A percentile compares a stretch with the other conserved stretches of the same genome.
phyloP scores from a whole-genome alignment of 768 basidiomycete genomes.

The Ramaria rubella region DNA sequence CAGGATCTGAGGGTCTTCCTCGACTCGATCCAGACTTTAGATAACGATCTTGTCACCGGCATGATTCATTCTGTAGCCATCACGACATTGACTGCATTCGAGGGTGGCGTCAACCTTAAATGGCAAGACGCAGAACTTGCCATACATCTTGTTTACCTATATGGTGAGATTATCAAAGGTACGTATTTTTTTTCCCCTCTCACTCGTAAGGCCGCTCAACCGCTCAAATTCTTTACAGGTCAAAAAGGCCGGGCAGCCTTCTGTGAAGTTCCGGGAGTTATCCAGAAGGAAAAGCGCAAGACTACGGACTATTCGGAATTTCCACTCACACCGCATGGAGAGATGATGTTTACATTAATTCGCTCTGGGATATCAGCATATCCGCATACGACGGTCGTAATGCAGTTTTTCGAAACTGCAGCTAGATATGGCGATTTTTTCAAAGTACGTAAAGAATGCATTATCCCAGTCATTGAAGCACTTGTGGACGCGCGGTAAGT shows the following conservation, averaged over 20 bases:
- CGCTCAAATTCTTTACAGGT: conserved; percentile 32
- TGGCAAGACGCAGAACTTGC: conserved; percentile 96
- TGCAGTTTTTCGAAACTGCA: conserved; percentile 90
- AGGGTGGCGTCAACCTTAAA: conserved; percentile 54
- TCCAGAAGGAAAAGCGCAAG: conserved; percentile 63
- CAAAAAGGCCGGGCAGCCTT: conserved; percentile 83
- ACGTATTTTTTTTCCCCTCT: conserved; percentile 19
- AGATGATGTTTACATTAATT: conserved; percentile 80
- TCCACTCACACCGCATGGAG: conserved; percentile 84
- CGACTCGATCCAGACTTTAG: conserved; percentile 82
- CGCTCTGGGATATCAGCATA: conserved; percentile 75
- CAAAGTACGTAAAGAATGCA: conserved; percentile 84
- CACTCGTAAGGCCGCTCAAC: background rate
- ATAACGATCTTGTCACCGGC: conserved; percentile 76
- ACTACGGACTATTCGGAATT: conserved; percentile 68
- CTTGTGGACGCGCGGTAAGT: conserved; percentile 79
- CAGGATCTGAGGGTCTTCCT: conserved; percentile 82
- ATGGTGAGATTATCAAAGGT: conserved; percentile 92
- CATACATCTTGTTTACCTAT: conserved; percentile 88
- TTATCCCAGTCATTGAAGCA: conserved; percentile 79
- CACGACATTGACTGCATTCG: conserved; percentile 66
- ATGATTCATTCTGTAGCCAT: conserved; percentile 68
- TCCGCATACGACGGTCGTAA: conserved; percentile 75
- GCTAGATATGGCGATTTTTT: conserved; percentile 96
- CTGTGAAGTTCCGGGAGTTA: conserved; percentile 64